These are phyloP conservation scores for Zea mays DNA, from an alignment of 176 grass and related monocot species.

Conservation along the genomic window Zm-B73-REFERENCE-NAM-5.0 NC_050104.1:160945001-160945500, in stretches of 20 bases:
- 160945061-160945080: constrained; percentile 17
- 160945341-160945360: constrained; percentile 19
- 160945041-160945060: constrained; percentile 1
- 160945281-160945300: constrained; percentile 19
- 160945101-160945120: constrained; percentile 98
- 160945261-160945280: neutral
- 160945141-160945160: constrained; percentile 43
- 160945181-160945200: constrained; percentile 9
- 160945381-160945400: constrained; percentile 2
- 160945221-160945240: neutral
- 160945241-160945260: constrained; percentile 11
- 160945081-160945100: constrained; percentile 82
- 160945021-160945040: constrained; percentile 27
- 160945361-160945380: constrained; percentile 37
- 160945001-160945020: constrained; percentile 21
- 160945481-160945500: too few species aligned
- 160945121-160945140: constrained; percentile 96
- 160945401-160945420: constrained; percentile 34
- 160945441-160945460: neutral
- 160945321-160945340: neutral
- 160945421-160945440: neutral
- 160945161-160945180: neutral
- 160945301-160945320: neutral
- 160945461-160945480: neutral
- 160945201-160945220: constrained; percentile 17